These are phyloP conservation scores for Zalaria obscura DNA, from an alignment of 2,329 filamentous ascomycete species.

Conservation along the genomic window DNA sequence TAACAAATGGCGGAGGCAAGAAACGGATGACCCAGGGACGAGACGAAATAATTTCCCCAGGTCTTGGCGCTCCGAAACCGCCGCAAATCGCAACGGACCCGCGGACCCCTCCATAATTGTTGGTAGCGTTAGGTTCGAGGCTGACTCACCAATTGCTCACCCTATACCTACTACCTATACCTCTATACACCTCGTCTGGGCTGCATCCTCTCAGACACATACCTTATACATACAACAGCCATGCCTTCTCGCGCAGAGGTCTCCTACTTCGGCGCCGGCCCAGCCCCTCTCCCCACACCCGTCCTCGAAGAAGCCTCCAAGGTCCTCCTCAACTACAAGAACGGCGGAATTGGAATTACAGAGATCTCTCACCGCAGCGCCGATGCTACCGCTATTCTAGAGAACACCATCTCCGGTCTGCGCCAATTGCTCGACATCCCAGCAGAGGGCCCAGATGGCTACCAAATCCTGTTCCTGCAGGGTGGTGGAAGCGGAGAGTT, in stretches of 20 bases:
- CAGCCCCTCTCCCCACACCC: constrained; percentile 68
- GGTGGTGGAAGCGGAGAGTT: constrained; percentile 79
- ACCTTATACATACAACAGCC: constrained; percentile 1
- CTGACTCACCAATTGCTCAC: too few species aligned
- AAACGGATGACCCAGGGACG: too few species aligned
- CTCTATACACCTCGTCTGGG: not conserved
- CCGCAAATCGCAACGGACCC: too few species aligned
- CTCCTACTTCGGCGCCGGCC: constrained; percentile 81
- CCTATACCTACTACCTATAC: not conserved
- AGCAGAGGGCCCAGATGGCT: constrained; percentile 64
- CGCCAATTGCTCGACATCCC: constrained; percentile 66
- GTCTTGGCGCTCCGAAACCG: too few species aligned
- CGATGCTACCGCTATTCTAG: constrained; percentile 65
- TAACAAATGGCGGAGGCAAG: too few species aligned
- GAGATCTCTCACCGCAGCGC: constrained; percentile 83
- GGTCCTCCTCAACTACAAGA: constrained; percentile 69
- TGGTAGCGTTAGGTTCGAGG: too few species aligned
- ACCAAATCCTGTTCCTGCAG: constrained; percentile 81
- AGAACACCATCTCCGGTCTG: constrained; percentile 62
- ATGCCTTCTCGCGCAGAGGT: constrained; percentile 66
- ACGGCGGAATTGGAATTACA: constrained; percentile 69
- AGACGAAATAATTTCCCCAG: too few species aligned
- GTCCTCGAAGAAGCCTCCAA: constrained; percentile 65
- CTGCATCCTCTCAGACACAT: not conserved
- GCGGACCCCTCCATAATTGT: too few species aligned